phyloP scores from a whole-genome alignment of 1,284 basidiomycete genomes.

The Coniferiporia weirii region DNA sequence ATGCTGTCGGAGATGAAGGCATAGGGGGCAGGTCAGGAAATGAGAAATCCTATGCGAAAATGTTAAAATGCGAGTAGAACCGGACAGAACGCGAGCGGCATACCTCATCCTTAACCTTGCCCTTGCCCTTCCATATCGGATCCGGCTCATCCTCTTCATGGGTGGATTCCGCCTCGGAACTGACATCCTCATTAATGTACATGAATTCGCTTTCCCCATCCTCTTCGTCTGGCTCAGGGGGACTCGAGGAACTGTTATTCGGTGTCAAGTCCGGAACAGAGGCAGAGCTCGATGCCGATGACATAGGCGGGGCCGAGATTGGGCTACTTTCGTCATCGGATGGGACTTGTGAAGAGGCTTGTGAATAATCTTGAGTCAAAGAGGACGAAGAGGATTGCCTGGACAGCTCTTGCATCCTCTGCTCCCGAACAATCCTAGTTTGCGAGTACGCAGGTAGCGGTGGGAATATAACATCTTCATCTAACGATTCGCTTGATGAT shows the following conservation, averaged over 20 bases:
- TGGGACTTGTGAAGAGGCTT: constrained; percentile 24
- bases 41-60: not conserved
- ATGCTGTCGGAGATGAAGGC: constrained; percentile 13
- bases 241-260: constrained; percentile 62
- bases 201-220: not conserved
- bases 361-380: constrained; percentile 19
- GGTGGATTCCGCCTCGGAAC: constrained; percentile 1
- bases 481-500: constrained; percentile 60
- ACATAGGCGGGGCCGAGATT: constrained; percentile 22
- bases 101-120: constrained; percentile 7
- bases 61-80: no score
- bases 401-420: constrained; percentile 7
- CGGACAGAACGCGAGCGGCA: no score
- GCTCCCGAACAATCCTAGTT: constrained; percentile 22
- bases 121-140: not conserved
- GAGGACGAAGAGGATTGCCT: constrained; percentile 22
- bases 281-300: constrained; percentile 23
- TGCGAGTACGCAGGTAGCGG: constrained; percentile 49
- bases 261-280: constrained; percentile 56
- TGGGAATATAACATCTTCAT: constrained; percentile 61
- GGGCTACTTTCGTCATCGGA: constrained; percentile 7
- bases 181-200: constrained; percentile 2
- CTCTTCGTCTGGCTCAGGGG: constrained; percentile 23
- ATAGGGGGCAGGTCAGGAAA: constrained; percentile 1
- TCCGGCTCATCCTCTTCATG: not conserved